These are phyloP conservation scores for Agrocybe praecox DNA, from an alignment of 768 basidiomycete species.

Conservation along the genomic window DNA sequence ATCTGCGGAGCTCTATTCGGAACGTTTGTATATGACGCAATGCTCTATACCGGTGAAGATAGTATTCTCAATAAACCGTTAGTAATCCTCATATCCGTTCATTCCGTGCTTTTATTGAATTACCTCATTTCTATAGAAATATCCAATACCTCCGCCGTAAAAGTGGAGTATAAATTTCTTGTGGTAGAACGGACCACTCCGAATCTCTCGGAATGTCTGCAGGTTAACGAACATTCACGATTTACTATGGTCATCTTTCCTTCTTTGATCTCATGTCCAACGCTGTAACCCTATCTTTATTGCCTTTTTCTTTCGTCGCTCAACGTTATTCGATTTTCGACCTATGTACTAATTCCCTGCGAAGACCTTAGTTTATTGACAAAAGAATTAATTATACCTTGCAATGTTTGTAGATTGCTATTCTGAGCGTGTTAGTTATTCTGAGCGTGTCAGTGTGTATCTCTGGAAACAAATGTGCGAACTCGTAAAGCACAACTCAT, in stretches of 20 bases:
- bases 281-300: not conserved
- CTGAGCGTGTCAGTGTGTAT: no score
- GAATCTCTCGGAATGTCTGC: not conserved
- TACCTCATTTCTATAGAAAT: not conserved
- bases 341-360: no score
- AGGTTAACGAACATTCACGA: not conserved
- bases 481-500: no score
- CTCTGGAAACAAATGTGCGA: no score
- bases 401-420: not conserved
- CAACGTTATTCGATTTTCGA: no score
- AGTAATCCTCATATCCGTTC: slow-evolving; percentile 14
- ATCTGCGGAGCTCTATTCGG: slow-evolving; percentile 61
- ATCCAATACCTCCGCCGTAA: not conserved
- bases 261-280: not conserved
- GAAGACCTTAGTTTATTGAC: not conserved
- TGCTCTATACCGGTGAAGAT: slow-evolving; percentile 60
- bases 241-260: not conserved
- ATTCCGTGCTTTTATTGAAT: not conserved
- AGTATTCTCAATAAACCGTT: slow-evolving; percentile 57
- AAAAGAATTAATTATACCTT: not conserved
- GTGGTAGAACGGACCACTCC: not conserved
- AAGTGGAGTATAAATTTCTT: not conserved
- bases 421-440: no score
- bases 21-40: slow-evolving; percentile 56
- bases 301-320: not conserved